Base-by-base conservation (phyloP, 176 grass and related monocot species). In the Lolium multiflorum region DNA sequence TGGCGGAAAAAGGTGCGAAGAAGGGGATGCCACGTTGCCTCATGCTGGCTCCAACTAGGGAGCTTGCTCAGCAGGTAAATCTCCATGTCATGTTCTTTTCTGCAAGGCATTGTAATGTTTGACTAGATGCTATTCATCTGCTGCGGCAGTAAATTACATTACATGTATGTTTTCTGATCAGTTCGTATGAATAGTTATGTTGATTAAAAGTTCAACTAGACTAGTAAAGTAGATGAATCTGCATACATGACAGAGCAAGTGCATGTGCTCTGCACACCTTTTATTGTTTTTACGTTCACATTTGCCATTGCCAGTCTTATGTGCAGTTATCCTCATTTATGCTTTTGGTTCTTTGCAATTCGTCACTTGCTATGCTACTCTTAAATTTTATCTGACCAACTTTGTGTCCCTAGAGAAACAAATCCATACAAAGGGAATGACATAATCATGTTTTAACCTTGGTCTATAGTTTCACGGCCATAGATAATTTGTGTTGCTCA, bases 41-140 rank as follows among this genome's bases (percentile, higher is more conserved):
- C 8, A 92, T 98, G 67, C 87, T 98, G 41, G 94, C 96, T 15
- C 96, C 96, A 51, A 98, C 96, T 14, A 98, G 96, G 81, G 96
- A 98, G 84, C 93, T 98, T 18, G 96, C 96, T 84, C 96, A 98
- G 49, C 96, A 98, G 82, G 93, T 98, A 86, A 82, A 51, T 62
- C 4, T 16, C n/a, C 79, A 25, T 7, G 14, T 4, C 9, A 81
- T 66, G 41, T 66, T 80, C 17, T 35, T 50, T 13, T 81, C 24
- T 50, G 61, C 44, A 9, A 70, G 28, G 11, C 25, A 72, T 84
- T 76, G 16, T 17, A 71, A 72, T n/a, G 26, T n/a, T 47, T 84
- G 12, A 31, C 6, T n/a, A 51, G 37, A 41, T 78, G 41, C 20
- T 22, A 25, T 26, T 63, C 69, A 41, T 44, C 49, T 50, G 9